Evolutionary conservation across 441 rosid species (phyloP), one percentile per base, ranked within the genome.

Genomic region (Gossypium schwendimanii): DNA sequence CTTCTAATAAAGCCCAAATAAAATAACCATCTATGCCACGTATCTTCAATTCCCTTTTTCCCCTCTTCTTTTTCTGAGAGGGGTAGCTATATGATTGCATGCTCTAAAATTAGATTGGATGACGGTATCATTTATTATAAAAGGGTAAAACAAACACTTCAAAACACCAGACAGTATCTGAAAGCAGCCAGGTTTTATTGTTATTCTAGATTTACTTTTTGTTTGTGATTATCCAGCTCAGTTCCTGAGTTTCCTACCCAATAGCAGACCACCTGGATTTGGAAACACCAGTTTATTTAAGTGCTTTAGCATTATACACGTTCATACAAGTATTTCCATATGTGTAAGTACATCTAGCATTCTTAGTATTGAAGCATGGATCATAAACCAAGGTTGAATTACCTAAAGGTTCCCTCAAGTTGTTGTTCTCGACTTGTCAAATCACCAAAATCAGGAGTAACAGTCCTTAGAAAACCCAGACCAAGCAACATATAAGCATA

Each of bases 381-480:
- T 50, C 26, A 41, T 50, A 26, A 68, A 50, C n/a, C 12, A 36
- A 73, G 67, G 47, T 59, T 18, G 72, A 50, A 77, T 79, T 81
- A 94, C 99, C 99, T 92, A 86, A 96, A 96, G 53, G 88, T 91
- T 83, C 99, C 98, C 81, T 96, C 99, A 77, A 92, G 91, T 77
- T 89, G 90, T 82, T 96, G 99, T 72, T 87, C 91, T 84, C 49
- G 89, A 87, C 92, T 86, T 33, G 97, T 85, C 79, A 96, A 87
- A 85, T 91, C 92, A 80, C 98, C 98, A 75, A 96, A 96, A 63
- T 96, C 98, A 31, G 99, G 99, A 75, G 99, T 88, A 66, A 92
- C 88, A 55, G 84, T 81, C 82, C 99, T 87, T 70, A 96, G 84
- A 84, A 96, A 94, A 66, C 99, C 99, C 74, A 93, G 86, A 77